Evolutionary conservation across 108 stramenopile genomes (phyloP), one percentile per base, ranked within the genome.

Genomic region (Cyclotella choctawhatcheeana): DNA sequence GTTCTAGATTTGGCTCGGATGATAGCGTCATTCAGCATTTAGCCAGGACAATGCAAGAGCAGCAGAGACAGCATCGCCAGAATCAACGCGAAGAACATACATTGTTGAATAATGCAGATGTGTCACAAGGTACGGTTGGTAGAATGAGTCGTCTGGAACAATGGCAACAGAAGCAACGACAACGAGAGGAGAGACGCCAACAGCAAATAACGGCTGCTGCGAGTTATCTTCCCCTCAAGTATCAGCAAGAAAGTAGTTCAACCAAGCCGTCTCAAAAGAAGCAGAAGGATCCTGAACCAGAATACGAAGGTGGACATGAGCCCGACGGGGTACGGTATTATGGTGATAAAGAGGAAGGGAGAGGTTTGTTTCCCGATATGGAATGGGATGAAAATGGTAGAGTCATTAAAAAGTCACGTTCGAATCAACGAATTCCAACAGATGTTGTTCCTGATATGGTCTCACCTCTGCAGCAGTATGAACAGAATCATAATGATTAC

Each of bases 241-340:
- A 60, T 60, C 7, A 16, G 29, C 59, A 40, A 3, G 10, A 21
- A 60, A 35, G 18, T 7, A 33, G 35, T 35, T 13, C n/a, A 2
- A 2, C 8, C 18, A 17, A 3, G 20, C 34, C 58, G 34, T 5
- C 18, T n/a, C 58, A 18, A 18, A 59, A 3, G n/a, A 35, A 14
- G 2, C n/a, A 60, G 14, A 60, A 43, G n/a, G 25, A 21, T 35
- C 21, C 29, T 17, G 67, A 69, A 44, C 67, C 67, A 0, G 35
- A 13, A 16, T 37, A 55, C 43, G 40, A 27, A 0, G 24, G 58
- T 26, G 18, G 54, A 17, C 35, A 20, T 14, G 67, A 69, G 7
- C 67, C 67, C 26, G 43, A 44, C 12, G 67, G 67, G 30, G 43
- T 69, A 24, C 53, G 53, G 0, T 69, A 69, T 29, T 64, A 45